phyloP scores from a whole-genome alignment of 345 rosid genomes.

The Iberis pinnata region DNA sequence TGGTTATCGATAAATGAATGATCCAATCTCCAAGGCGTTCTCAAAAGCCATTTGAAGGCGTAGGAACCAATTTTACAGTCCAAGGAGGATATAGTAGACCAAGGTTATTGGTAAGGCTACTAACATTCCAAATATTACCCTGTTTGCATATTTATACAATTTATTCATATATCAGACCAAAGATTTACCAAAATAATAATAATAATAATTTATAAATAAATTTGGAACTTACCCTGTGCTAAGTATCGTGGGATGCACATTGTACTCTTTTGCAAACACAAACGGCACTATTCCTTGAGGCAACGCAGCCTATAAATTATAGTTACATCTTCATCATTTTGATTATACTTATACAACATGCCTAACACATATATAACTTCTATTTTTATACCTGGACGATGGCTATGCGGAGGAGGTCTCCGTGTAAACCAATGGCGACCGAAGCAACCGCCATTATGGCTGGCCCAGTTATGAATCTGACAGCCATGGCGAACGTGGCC shows the following conservation, averaged over 20 bases:
- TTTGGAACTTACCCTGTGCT: constrained; percentile 58
- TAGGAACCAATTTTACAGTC: constrained; percentile 42
- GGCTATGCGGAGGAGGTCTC: constrained; percentile 75
- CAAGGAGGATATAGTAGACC: constrained; percentile 82
- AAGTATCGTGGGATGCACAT: constrained; percentile 75
- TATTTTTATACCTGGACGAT: constrained; percentile 73
- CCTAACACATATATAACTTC: too few relatives aligned
- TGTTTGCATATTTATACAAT: constrained; percentile 28
- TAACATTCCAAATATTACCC: constrained; percentile 97
- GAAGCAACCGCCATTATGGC: constrained; percentile 94
- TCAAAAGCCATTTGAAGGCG: constrained; percentile 23
- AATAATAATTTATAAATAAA: background rate
- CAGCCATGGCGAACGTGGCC: constrained; percentile 82
- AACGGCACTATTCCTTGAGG: constrained; percentile 92
- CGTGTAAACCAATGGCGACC: constrained; percentile 67
- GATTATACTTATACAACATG: too few relatives aligned
- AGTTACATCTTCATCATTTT: background rate
- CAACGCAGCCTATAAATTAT: constrained; percentile 55
- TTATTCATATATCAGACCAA: too few relatives aligned
- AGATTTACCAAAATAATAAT: too few relatives aligned
- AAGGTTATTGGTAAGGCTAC: constrained; percentile 90
- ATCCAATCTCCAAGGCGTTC: constrained; percentile 27
- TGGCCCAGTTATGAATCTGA: constrained; percentile 88
- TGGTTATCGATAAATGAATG: constrained; percentile 12
- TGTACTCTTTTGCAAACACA: constrained; percentile 88